These are phyloP conservation scores for Lactifluus subvellereus DNA, from an alignment of 768 basidiomycete species.

Conservation along the genomic window DNA sequence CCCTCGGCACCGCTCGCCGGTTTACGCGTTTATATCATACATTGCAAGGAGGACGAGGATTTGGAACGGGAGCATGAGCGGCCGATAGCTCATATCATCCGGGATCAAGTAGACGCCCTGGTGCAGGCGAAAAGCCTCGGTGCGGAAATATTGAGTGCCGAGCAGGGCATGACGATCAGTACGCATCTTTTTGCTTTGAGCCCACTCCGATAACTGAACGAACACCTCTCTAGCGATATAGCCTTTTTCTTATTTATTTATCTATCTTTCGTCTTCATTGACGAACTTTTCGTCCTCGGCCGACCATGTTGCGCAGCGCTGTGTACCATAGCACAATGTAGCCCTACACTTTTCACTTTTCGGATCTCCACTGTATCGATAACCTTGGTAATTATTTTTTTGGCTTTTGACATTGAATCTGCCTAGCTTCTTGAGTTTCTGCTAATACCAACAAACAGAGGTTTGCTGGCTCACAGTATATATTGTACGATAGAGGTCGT, in stretches of 20 bases:
- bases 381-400: not conserved
- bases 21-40: slow-evolving; percentile 70
- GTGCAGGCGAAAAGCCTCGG: slow-evolving; percentile 62
- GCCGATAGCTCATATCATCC: slow-evolving; percentile 62
- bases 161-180: slow-evolving; percentile 82
- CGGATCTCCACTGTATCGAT: slow-evolving; percentile 19
- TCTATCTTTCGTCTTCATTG: not conserved
- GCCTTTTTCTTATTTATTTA: not conserved
- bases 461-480: not conserved
- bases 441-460: not conserved
- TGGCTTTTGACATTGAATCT: not conserved
- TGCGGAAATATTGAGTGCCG: slow-evolving; percentile 59
- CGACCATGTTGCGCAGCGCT: not conserved
- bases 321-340: slow-evolving; percentile 38
- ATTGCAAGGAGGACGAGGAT: slow-evolving; percentile 78
- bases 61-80: slow-evolving; percentile 42
- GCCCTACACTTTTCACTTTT: slow-evolving; percentile 29
- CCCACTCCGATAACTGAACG: not conserved
- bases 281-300: not conserved
- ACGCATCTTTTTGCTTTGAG: slow-evolving; percentile 10
- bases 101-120: slow-evolving; percentile 61
- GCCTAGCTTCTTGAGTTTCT: not conserved
- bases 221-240: slow-evolving; percentile 11
- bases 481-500: not conserved
- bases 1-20: slow-evolving; percentile 50